phyloP scores from a whole-genome alignment of 768 basidiomycete species.

The Butyriboletus loyo region DNA sequence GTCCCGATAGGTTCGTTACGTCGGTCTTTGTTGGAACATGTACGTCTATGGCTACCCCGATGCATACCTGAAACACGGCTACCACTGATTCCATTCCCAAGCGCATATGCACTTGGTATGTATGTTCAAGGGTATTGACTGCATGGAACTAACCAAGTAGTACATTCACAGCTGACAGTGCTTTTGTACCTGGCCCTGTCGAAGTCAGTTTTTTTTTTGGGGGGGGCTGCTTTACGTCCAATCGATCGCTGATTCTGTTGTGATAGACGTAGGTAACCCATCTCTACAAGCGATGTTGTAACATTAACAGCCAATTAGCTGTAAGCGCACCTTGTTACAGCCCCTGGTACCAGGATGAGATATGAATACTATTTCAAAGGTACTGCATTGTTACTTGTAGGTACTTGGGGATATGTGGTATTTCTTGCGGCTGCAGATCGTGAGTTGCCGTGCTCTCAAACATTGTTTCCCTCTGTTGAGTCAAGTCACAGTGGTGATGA shows the following conservation, averaged over 20 bases:
- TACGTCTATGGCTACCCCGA: too few species aligned
- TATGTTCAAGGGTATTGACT: not conserved
- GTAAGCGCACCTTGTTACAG: not conserved
- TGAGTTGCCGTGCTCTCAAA: not conserved
- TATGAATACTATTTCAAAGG: not conserved
- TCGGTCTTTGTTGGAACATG: too few species aligned
- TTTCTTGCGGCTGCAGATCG: slow-evolving; percentile 8
- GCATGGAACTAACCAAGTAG: not conserved
- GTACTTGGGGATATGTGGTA: not conserved
- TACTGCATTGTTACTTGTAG: not conserved
- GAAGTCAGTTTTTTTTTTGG: slow-evolving; percentile 4
- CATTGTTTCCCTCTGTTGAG: not conserved
- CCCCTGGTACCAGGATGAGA: not conserved
- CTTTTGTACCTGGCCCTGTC: slow-evolving; percentile 3
- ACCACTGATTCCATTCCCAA: not conserved
- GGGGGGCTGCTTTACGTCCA: not conserved
- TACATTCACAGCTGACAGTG: not conserved
- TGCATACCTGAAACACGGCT: too few species aligned
- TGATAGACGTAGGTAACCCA: slow-evolving; percentile 2
- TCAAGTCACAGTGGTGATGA: slow-evolving; percentile 13
- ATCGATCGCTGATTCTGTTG: not conserved
- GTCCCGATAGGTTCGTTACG: too few species aligned
- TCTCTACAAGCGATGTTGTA: not conserved
- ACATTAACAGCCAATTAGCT: not conserved
- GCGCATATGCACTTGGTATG: not conserved